phyloP scores from a whole-genome alignment of 2,329 filamentous ascomycete species.

The Talaromyces sp. region DNA sequence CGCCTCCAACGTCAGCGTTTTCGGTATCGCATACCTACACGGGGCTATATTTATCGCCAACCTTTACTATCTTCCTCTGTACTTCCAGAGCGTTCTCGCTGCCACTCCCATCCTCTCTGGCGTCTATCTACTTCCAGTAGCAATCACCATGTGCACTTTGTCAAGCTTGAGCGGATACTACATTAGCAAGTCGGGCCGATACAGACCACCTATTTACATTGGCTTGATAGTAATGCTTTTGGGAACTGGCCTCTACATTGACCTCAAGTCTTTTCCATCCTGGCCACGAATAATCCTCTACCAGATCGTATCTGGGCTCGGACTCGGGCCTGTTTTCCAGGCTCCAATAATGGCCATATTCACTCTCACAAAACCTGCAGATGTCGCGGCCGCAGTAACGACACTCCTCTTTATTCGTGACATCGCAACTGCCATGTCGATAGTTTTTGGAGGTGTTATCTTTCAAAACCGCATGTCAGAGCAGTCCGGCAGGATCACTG shows the following conservation, averaged over 20 bases:
- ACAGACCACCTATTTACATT: not conserved
- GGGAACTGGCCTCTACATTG: not conserved
- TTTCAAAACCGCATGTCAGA: not conserved
- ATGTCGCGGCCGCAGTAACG: not conserved
- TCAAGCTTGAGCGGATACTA: not conserved
- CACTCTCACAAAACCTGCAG: not conserved
- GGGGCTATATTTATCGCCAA: slow-evolving; percentile 2
- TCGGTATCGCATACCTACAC: slow-evolving; percentile 3
- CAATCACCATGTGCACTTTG: not conserved
- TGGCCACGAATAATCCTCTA: not conserved
- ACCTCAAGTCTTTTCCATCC: not conserved
- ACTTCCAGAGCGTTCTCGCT: slow-evolving; percentile 1
- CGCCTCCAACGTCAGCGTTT: not conserved
- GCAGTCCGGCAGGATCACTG: not conserved
- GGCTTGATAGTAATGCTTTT: not conserved
- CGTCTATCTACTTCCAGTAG: slow-evolving; percentile 2
- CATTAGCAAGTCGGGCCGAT: not conserved
- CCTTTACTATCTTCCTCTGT: slow-evolving; percentile 2
- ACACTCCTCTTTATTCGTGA: not conserved
- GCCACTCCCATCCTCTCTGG: not conserved
- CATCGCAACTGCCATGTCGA: not conserved
- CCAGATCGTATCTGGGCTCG: not conserved
- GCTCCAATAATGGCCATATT: not conserved
- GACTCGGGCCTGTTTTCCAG: not conserved
- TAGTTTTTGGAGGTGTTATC: not conserved